These are phyloP conservation scores for Drechslerella coelobrocha DNA, from an alignment of 2,329 filamentous ascomycete genomes.

Conservation along the genomic window DNA sequence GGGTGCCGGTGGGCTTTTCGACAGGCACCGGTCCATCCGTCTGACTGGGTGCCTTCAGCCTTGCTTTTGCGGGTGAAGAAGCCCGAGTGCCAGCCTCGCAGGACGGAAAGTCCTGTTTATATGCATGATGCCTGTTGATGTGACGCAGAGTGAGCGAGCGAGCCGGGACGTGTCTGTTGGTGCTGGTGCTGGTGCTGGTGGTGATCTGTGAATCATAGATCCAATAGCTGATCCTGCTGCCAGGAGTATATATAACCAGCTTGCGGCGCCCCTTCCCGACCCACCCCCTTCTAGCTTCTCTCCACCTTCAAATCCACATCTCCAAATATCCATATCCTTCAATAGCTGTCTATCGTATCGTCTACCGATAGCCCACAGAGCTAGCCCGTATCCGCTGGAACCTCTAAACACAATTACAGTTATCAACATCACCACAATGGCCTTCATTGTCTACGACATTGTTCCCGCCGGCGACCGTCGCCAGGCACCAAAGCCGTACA, in stretches of 20 bases:
- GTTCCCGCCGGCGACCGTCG: constrained; percentile 20
- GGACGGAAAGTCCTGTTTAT: too few species aligned
- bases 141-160: constrained; percentile 27
- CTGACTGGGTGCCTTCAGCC: constrained; percentile 15
- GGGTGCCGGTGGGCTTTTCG: background rate
- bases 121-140: too few species aligned
- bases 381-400: too few species aligned
- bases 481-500: constrained; percentile 45
- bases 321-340: too few species aligned
- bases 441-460: constrained; percentile 1
- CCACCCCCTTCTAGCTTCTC: background rate
- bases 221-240: background rate
- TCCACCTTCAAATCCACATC: background rate
- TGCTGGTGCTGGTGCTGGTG: constrained; percentile 11
- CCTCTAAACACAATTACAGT: background rate
- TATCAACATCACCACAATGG: constrained; percentile 12
- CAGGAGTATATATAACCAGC: constrained; percentile 28
- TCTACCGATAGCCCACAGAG: too few species aligned
- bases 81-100: too few species aligned
- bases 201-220: constrained; percentile 22
- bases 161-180: constrained; percentile 13
- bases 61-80: too few species aligned
- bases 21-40: constrained; percentile 1
- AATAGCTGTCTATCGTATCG: too few species aligned
- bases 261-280: background rate